Conservation (phyloP, 805 yeast genomes). For the Sugiyamaella chiloensis region DNA sequence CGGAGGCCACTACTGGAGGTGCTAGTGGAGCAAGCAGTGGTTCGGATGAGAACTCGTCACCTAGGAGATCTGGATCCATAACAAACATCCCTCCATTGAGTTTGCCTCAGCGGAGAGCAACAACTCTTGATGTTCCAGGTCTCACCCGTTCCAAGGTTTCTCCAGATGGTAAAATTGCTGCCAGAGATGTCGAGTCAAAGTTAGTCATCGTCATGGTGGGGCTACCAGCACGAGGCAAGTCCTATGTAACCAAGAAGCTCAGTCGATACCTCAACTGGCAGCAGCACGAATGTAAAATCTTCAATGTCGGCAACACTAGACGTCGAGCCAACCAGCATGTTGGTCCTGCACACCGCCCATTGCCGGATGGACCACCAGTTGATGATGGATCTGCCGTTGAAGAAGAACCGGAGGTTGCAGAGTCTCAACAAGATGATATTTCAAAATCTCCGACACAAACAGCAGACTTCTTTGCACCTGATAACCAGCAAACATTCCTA, state of each 20-base stretch:
- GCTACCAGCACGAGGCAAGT: constrained; percentile 88
- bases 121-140: constrained; percentile 90
- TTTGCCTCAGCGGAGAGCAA: constrained; percentile 49
- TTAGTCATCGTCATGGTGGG: constrained; percentile 97
- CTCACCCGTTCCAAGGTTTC: constrained; percentile 76
- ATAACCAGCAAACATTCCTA: constrained; percentile 57
- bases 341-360: constrained; percentile 70
- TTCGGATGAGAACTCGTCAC: constrained; percentile 15
- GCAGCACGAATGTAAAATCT: constrained; percentile 84
- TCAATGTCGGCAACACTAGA: constrained; percentile 94
- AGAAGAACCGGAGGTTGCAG: background rate
- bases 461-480: constrained; percentile 85
- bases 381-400: constrained; percentile 25
- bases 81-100: constrained; percentile 22
- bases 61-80: constrained; percentile 11
- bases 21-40: background rate
- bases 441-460: constrained; percentile 43
- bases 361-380: constrained; percentile 40
- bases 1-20: background rate
- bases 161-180: constrained; percentile 54
- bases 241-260: constrained; percentile 86
- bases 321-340: constrained; percentile 59
- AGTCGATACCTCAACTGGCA: constrained; percentile 91
- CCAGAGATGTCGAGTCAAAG: constrained; percentile 70
- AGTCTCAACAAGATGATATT: background rate